A percentile compares a stretch with the other conserved stretches of the same genome.
Evolutionary conservation across 345 rosid species (phyloP).

Genomic region (Luvunga scandens): DNA sequence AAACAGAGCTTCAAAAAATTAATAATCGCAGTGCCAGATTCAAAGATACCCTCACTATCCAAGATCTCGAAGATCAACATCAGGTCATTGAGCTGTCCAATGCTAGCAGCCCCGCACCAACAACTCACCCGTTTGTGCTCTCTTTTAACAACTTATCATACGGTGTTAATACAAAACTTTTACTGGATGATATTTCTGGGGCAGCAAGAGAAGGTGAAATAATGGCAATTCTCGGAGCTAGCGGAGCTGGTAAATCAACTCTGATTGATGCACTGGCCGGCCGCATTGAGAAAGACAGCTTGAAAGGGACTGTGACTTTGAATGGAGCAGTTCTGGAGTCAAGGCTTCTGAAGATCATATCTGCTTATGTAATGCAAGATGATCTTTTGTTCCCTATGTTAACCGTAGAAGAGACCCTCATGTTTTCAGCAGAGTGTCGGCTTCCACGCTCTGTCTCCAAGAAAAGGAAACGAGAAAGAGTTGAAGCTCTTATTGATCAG

Average conservation of each 20-base stretch:
- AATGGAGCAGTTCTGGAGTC: conserved; percentile 38
- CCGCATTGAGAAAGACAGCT: conserved; percentile 27
- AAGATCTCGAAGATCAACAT: background rate
- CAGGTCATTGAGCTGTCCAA: background rate
- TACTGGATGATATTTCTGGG: conserved; percentile 26
- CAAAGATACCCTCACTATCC: background rate
- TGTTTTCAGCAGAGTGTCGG: conserved; percentile 43
- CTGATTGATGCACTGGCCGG: conserved; percentile 38
- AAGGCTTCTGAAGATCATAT: conserved; percentile 30
- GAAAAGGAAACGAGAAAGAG: conserved; percentile 28
- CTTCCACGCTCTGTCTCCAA: conserved; percentile 31
- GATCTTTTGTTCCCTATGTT: conserved; percentile 39
- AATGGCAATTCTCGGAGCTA: conserved; percentile 36
- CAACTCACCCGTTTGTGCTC: background rate
- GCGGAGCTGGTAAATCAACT: conserved; percentile 45
- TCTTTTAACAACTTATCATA: background rate
- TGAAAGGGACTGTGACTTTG: conserved; percentile 29
- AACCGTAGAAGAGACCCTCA: conserved; percentile 41
- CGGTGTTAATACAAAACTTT: background rate
- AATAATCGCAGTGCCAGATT: too few relatives aligned
- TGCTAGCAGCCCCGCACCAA: background rate
- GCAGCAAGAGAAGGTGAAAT: conserved; percentile 43
- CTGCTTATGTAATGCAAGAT: conserved; percentile 47
- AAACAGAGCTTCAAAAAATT: too few relatives aligned
- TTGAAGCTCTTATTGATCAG: conserved; percentile 35